Evolutionary conservation across 495 filamentous ascomycete genomes (phyloP).

Genomic region (Aspergillus avenaceus): DNA sequence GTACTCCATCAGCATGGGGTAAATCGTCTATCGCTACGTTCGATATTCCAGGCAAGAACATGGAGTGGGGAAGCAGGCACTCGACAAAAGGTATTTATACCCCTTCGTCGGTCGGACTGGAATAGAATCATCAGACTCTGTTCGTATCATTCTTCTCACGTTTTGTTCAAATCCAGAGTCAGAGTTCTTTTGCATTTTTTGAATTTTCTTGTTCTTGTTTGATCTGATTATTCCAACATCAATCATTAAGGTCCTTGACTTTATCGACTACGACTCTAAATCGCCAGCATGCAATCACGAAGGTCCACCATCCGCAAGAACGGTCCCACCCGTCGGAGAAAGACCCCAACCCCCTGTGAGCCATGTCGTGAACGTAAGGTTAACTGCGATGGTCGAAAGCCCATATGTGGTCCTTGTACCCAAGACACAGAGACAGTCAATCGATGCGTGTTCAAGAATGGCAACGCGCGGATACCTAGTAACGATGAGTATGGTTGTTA

Average conservation of each 20-base stretch:
- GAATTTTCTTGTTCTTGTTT: no score
- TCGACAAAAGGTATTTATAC: no score
- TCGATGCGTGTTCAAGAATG: constrained; percentile 32
- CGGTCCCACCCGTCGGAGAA: constrained; percentile 17
- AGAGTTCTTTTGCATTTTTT: no score
- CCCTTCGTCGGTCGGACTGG: no score
- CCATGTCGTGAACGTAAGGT: constrained; percentile 39
- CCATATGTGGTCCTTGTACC: constrained; percentile 40
- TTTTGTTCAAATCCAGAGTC: no score
- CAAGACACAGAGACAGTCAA: constrained; percentile 30
- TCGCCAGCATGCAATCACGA: neutral
- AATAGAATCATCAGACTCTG: no score
- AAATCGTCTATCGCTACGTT: no score
- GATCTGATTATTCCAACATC: no score
- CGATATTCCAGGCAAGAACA: neutral
- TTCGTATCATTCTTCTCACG: no score
- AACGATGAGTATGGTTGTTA: constrained; percentile 26
- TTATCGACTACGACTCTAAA: no score
- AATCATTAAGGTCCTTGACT: no score
- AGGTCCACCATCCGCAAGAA: neutral
- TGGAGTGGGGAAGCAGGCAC: neutral
- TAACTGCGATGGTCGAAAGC: constrained; percentile 40
- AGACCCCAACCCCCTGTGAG: constrained; percentile 33
- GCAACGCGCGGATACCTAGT: constrained; percentile 32
- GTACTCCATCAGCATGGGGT: no score